Conservation (phyloP, 1,284 basidiomycete species). For the Hemileia vastatrix region DNA sequence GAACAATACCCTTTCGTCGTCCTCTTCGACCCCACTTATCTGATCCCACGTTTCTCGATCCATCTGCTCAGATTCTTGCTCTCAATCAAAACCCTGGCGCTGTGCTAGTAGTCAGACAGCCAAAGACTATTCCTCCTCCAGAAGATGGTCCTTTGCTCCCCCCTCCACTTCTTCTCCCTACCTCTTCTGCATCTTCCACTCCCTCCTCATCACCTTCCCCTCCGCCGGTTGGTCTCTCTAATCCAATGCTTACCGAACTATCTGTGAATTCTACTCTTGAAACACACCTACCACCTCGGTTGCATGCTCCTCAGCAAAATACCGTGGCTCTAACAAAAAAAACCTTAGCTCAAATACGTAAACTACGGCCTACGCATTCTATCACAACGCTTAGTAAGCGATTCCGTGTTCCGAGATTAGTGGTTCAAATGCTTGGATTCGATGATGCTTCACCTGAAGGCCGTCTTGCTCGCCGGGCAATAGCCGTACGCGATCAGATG, state of each 20-base stretch:
- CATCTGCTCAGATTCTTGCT: not conserved
- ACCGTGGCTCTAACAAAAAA: conserved; percentile 1
- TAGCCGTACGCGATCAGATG: not conserved
- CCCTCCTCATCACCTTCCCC: not conserved
- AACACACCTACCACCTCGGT: conserved; percentile 3
- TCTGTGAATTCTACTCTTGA: not conserved
- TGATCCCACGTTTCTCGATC: conserved; percentile 2
- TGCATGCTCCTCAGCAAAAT: not conserved
- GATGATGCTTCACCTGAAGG: no score
- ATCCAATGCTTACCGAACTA: not conserved
- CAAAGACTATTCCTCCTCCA: not conserved
- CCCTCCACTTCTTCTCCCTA: not conserved
- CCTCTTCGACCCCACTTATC: conserved; percentile 8
- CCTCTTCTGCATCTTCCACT: not conserved
- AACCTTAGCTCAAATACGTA: not conserved
- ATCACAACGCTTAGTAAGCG: conserved; percentile 5
- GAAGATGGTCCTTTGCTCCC: not conserved
- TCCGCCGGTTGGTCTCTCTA: not conserved
- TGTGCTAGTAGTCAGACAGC: conserved; percentile 11
- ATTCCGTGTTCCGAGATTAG: not conserved
- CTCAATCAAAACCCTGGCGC: conserved; percentile 4
- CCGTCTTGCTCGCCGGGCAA: not conserved
- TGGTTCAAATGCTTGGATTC: conserved; percentile 5
- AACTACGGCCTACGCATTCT: not conserved
- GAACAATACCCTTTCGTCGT: conserved; percentile 8